These are phyloP conservation scores for Geotrichum klebahnii DNA, from an alignment of 1,139 yeast species.

Conservation along the genomic window DNA sequence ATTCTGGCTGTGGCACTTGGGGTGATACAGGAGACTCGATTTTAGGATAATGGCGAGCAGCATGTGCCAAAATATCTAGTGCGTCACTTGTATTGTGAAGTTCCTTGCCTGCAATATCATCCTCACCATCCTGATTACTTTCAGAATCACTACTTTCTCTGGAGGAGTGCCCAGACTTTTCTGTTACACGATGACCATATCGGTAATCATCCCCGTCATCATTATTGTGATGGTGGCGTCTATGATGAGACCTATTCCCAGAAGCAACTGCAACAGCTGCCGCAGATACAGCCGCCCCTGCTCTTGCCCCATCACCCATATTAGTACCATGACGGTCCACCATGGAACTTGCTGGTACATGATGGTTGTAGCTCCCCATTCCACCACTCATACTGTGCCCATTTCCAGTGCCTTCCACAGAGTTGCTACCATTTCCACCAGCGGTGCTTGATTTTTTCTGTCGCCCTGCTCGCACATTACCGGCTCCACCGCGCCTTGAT, in stretches of 20 bases:
- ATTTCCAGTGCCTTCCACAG: background rate
- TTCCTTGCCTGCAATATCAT: conserved; percentile 36
- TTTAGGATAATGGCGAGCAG: conserved; percentile 42
- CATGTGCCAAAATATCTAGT: conserved; percentile 47
- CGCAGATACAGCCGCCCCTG: conserved; percentile 13
- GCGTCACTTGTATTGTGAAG: conserved; percentile 59
- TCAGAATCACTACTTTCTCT: background rate
- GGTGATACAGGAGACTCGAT: conserved; percentile 19
- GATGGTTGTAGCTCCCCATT: too few species aligned
- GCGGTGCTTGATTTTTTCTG: conserved; percentile 25
- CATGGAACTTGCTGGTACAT: too few species aligned
- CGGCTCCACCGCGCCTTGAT: conserved; percentile 54
- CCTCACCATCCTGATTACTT: conserved; percentile 1
- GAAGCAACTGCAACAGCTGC: conserved; percentile 10
- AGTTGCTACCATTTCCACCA: conserved; percentile 1
- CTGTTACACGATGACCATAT: background rate
- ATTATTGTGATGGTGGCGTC: conserved; percentile 5
- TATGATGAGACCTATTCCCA: background rate
- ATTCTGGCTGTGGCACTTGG: conserved; percentile 9
- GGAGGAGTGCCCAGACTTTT: background rate
- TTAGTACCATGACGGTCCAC: background rate
- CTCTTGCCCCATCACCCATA: background rate
- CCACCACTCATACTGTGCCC: too few species aligned
- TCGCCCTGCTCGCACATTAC: conserved; percentile 46
- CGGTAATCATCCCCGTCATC: conserved; percentile 4